Conservation (phyloP, 257 asterid species). For the Handroanthus guayacan region DNA sequence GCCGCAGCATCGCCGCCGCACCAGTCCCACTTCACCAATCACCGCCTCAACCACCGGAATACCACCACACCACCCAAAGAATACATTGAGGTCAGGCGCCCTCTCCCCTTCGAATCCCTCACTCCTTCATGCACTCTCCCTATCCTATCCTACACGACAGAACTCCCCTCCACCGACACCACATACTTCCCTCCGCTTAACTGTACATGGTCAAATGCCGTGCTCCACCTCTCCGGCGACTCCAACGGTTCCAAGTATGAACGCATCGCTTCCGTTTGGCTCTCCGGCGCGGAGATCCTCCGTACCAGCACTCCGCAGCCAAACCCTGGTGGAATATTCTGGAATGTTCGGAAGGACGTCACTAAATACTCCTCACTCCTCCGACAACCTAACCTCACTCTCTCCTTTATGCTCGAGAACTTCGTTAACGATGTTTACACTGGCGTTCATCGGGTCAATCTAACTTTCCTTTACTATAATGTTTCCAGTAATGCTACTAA, state of each 20-base stretch:
- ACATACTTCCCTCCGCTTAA: conserved; percentile 63
- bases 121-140: conserved; percentile 67
- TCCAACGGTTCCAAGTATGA: conserved; percentile 79
- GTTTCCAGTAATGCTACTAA: not conserved
- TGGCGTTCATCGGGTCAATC: conserved; percentile 59
- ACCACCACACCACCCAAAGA: conserved; percentile 42
- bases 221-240: conserved; percentile 62
- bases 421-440: conserved; percentile 66
- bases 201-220: conserved; percentile 76
- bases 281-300: conserved; percentile 77
- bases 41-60: conserved; percentile 20
- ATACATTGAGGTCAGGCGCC: conserved; percentile 58
- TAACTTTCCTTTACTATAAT: conserved; percentile 67
- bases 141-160: conserved; percentile 64
- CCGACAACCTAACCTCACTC: conserved; percentile 51
- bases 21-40: conserved; percentile 46
- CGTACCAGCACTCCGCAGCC: conserved; percentile 96
- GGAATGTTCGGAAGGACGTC: conserved; percentile 79
- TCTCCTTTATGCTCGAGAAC: conserved; percentile 87
- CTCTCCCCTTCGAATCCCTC: conserved; percentile 57
- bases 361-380: conserved; percentile 72
- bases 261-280: conserved; percentile 89
- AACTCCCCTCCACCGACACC: conserved; percentile 62
- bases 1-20: conserved; percentile 43
- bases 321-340: conserved; percentile 55